Conservation (phyloP, 352 stramenopile genomes). For the Globisporangium solare region DNA sequence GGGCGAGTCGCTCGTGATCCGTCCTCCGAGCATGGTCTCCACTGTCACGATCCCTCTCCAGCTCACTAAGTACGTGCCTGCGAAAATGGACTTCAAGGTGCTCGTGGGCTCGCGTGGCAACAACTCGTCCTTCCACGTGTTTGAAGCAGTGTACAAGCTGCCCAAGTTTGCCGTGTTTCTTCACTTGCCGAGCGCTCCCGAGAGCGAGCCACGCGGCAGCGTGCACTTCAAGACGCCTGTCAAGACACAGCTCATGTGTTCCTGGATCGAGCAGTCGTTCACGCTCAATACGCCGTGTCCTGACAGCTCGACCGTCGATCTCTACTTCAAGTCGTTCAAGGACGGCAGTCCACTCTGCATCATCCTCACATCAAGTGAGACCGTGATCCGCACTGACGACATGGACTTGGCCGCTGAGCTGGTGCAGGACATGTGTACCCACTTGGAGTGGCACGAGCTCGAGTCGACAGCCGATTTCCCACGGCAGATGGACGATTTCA, state of each 20-base stretch:
- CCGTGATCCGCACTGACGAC: constrained; percentile 69
- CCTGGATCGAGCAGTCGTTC: constrained; percentile 72
- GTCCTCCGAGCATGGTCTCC: constrained; percentile 37
- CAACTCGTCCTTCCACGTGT: constrained; percentile 80
- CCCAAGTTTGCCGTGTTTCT: constrained; percentile 87
- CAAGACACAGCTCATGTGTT: constrained; percentile 67
- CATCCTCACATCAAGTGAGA: constrained; percentile 47
- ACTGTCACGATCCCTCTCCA: constrained; percentile 49
- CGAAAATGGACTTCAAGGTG: constrained; percentile 64
- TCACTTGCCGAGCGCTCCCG: constrained; percentile 28
- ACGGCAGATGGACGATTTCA: constrained; percentile 82
- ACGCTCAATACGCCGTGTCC: constrained; percentile 32
- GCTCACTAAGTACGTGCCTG: constrained; percentile 61
- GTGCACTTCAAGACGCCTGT: constrained; percentile 72
- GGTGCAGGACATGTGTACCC: constrained; percentile 83
- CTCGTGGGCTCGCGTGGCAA: constrained; percentile 80
- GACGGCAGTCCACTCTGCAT: constrained; percentile 50
- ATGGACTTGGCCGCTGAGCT: constrained; percentile 86
- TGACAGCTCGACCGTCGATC: constrained; percentile 33
- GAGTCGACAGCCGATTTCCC: constrained; percentile 86
- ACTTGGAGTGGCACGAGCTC: constrained; percentile 84
- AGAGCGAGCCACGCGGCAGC: constrained; percentile 35
- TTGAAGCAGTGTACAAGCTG: constrained; percentile 72
- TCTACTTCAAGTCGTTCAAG: constrained; percentile 59
- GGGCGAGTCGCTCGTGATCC: constrained; percentile 71